phyloP scores from a whole-genome alignment of 192 early-diverging fungal genomes.

The Umbelopsis sp. region DNA sequence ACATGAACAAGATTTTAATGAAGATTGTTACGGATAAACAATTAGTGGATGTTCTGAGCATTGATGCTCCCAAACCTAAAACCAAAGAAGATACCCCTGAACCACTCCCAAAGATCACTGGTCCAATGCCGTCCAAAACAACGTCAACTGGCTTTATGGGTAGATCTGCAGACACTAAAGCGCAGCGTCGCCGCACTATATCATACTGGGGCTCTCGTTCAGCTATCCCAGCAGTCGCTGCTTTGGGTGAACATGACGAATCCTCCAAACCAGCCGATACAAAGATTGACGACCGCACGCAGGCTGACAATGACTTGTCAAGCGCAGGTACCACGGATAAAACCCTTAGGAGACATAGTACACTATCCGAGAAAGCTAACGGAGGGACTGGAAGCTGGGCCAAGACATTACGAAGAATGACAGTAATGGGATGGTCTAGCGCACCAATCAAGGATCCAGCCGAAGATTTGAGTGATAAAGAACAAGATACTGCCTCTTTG shows the following conservation, averaged over 20 bases:
- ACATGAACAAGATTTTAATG: conserved; percentile 77
- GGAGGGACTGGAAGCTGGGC: conserved; percentile 34
- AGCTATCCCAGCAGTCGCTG: conserved; percentile 7
- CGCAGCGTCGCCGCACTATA: conserved; percentile 40
- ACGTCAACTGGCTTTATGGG: conserved; percentile 19
- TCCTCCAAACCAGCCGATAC: neutral
- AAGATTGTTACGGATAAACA: conserved; percentile 69
- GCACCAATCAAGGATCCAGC: neutral
- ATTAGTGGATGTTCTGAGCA: conserved; percentile 48
- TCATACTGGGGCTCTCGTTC: conserved; percentile 40
- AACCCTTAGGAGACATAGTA: conserved; percentile 10
- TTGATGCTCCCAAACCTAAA: conserved; percentile 40
- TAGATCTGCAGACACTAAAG: conserved; percentile 1
- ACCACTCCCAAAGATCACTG: neutral
- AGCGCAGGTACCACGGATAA: neutral
- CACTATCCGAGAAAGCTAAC: conserved; percentile 9
- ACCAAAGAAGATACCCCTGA: neutral
- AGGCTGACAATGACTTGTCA: neutral
- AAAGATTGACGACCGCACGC: neutral
- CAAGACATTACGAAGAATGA: conserved; percentile 34
- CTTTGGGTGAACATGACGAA: conserved; percentile 2
- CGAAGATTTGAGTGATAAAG: neutral
- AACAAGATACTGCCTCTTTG: neutral
- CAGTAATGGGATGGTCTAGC: conserved; percentile 36
- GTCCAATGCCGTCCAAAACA: conserved; percentile 28